A percentile compares a stretch with the other conserved stretches of the same genome.
phyloP scores from a whole-genome alignment of 139 green algal species.

The Coelastrella sp. region DNA sequence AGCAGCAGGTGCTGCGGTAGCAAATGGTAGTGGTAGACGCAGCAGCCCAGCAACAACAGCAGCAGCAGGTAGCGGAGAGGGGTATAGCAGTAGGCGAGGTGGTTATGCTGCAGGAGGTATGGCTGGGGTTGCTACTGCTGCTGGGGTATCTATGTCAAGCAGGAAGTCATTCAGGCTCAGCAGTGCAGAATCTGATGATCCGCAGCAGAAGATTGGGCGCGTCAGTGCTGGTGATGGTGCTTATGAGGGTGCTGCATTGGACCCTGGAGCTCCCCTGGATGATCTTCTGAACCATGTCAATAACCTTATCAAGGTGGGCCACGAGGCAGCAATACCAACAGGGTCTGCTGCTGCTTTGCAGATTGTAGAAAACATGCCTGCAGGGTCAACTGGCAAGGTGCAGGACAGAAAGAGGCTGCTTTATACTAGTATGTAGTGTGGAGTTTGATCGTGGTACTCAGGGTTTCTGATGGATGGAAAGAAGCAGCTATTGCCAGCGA shows the following conservation, averaged over 20 bases:
- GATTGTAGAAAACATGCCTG: too few relatives aligned
- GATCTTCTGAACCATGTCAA: slow-evolving; percentile 36
- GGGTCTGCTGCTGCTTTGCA: too few relatives aligned
- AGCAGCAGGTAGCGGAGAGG: not conserved
- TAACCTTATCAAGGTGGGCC: slow-evolving; percentile 34
- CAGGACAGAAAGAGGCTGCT: too few relatives aligned
- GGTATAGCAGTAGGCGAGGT: not conserved
- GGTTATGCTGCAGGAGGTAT: not conserved
- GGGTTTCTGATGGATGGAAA: too few relatives aligned
- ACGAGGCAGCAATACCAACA: not conserved
- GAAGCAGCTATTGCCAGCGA: too few relatives aligned
- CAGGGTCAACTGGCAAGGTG: too few relatives aligned
- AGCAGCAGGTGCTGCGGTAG: not conserved
- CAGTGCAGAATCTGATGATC: too few relatives aligned
- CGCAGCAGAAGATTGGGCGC: too few relatives aligned
- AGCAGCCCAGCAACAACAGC: not conserved
- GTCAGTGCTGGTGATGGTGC: not conserved
- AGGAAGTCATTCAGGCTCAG: not conserved
- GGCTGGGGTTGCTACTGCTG: not conserved
- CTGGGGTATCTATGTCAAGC: not conserved
- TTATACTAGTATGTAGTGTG: too few relatives aligned
- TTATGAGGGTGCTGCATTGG: not conserved
- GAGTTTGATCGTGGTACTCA: too few relatives aligned
- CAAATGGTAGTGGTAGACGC: not conserved
- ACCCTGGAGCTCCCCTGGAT: slow-evolving; percentile 11